These are phyloP conservation scores for Taxawa tesnikishii DNA, from an alignment of 2,329 filamentous ascomycete genomes.

Conservation along the genomic window DNA sequence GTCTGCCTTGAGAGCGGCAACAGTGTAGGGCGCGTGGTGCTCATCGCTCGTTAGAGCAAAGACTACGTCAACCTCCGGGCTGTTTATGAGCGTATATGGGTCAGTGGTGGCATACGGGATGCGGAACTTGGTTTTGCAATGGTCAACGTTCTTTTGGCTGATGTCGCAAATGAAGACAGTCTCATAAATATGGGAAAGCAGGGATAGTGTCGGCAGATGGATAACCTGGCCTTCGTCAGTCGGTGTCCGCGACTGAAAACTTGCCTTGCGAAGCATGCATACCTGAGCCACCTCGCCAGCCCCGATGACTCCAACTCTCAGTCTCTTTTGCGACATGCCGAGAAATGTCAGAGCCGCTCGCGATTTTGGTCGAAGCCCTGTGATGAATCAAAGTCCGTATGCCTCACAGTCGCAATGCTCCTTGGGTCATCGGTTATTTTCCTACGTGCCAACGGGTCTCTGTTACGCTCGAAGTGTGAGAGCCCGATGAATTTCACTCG, in stretches of 20 bases:
- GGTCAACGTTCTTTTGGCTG: conserved; percentile 24
- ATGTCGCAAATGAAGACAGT: conserved; percentile 41
- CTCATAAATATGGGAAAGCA: conserved; percentile 31
- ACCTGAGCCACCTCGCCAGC: conserved; percentile 29
- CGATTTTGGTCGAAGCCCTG: too few species aligned
- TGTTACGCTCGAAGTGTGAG: too few species aligned
- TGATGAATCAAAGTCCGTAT: too few species aligned
- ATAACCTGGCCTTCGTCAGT: too few species aligned
- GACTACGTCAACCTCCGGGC: conserved; percentile 38
- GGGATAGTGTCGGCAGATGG: conserved; percentile 39
- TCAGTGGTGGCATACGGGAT: conserved; percentile 22
- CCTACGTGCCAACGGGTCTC: too few species aligned
- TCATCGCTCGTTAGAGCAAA: conserved; percentile 42
- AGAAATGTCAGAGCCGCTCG: too few species aligned
- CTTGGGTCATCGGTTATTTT: too few species aligned
- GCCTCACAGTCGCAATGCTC: too few species aligned
- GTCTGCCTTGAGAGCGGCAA: conserved; percentile 38
- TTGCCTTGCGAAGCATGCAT: conserved; percentile 24
- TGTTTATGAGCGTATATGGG: conserved; percentile 29
- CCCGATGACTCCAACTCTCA: conserved; percentile 32
- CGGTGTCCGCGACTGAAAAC: too few species aligned
- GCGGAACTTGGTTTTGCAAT: conserved; percentile 16
- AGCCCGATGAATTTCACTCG: too few species aligned
- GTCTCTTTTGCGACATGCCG: conserved; percentile 2
- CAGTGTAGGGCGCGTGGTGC: conserved; percentile 40